These are phyloP conservation scores for Beauveria sp. DNA, from an alignment of 2,329 filamentous ascomycete genomes.

Conservation along the genomic window DNA sequence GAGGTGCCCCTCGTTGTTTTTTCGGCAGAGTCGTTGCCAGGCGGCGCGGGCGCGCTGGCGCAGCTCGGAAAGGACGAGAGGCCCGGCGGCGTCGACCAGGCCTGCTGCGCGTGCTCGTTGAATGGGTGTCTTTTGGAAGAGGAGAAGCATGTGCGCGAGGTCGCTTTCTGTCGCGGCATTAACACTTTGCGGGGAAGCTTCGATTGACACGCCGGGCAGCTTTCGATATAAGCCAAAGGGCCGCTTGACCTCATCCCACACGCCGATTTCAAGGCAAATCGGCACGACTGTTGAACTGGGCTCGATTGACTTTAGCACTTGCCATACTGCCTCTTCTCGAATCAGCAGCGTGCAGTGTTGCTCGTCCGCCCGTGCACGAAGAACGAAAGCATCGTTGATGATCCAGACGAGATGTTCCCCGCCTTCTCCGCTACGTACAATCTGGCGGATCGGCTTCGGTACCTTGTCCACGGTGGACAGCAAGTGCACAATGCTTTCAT, in stretches of 20 bases:
- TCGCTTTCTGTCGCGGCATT: neutral
- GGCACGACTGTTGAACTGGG: neutral
- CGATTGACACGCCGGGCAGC: conserved; percentile 1
- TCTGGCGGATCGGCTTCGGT: neutral
- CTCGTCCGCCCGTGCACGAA: neutral
- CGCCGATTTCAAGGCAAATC: neutral
- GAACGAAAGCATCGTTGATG: conserved; percentile 1
- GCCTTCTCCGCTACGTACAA: conserved; percentile 8
- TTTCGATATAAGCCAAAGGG: conserved; percentile 9
- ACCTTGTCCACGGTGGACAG: neutral
- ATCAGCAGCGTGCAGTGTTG: neutral
- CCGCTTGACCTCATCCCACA: neutral
- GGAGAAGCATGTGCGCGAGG: neutral
- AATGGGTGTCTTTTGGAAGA: neutral
- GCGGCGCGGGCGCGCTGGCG: neutral
- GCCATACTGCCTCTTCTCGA: neutral
- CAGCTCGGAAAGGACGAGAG: neutral
- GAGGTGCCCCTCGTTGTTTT: neutral
- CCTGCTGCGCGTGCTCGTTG: neutral
- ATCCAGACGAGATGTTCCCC: conserved; percentile 8
- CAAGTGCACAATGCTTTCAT: neutral
- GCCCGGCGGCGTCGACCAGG: neutral
- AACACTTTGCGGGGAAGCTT: neutral
- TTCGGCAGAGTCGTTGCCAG: neutral
- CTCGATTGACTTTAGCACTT: neutral